Conservation (phyloP, 306 rosid genomes). For the Ziziphus jujuba region DNA sequence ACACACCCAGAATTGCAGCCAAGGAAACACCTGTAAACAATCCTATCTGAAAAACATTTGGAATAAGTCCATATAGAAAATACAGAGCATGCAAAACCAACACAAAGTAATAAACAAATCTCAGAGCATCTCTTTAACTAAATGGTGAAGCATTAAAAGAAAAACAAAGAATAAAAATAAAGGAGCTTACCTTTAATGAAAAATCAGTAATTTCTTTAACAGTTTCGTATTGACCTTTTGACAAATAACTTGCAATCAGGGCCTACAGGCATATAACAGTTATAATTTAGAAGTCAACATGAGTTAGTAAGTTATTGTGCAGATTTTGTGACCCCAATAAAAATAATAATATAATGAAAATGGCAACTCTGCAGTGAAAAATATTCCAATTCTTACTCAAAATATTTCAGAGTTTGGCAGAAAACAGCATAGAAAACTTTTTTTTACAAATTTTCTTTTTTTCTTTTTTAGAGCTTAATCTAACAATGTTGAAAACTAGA, state of each 20-base stretch:
- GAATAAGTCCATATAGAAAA: slow-evolving; percentile 16
- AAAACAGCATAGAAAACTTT: no score
- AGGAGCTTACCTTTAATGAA: slow-evolving; percentile 52
- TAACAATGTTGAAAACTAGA: no score
- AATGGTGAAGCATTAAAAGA: background rate
- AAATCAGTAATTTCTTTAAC: slow-evolving; percentile 71
- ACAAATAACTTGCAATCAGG: slow-evolving; percentile 74
- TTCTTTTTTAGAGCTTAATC: no score
- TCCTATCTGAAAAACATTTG: slow-evolving; percentile 65
- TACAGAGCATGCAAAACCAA: slow-evolving; percentile 1
- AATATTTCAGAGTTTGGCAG: background rate
- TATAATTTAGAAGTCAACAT: slow-evolving; percentile 14
- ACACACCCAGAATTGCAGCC: slow-evolving; percentile 66
- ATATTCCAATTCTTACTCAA: background rate
- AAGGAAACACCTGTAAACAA: slow-evolving; percentile 64
- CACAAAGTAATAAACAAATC: background rate
- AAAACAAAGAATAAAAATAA: background rate
- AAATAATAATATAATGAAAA: background rate
- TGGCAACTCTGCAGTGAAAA: background rate
- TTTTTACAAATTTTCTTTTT: no score
- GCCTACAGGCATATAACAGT: slow-evolving; percentile 54
- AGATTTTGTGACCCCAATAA: background rate
- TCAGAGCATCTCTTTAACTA: background rate
- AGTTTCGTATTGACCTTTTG: slow-evolving; percentile 70
- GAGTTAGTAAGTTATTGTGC: background rate